Conservation (phyloP, 192 early-diverging fungal genomes). For the Geranomyces michiganensis region DNA sequence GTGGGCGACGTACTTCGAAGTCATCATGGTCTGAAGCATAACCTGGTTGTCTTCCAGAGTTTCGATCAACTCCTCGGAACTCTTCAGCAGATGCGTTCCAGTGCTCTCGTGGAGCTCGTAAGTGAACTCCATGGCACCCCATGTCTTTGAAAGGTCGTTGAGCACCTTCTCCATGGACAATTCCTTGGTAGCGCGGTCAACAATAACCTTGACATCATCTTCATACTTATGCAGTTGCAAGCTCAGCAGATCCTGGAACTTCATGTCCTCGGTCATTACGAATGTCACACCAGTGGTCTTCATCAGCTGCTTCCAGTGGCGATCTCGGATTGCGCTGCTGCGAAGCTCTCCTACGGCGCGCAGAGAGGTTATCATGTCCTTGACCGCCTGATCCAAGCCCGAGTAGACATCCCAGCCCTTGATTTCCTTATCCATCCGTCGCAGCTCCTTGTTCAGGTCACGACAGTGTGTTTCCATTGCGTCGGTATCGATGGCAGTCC, state of each 20-base stretch:
- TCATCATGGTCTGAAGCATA: slow-evolving; percentile 73
- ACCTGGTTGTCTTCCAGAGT: slow-evolving; percentile 72
- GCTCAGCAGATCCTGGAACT: slow-evolving; percentile 65
- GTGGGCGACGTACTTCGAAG: slow-evolving; percentile 65
- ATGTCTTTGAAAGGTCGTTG: slow-evolving; percentile 66
- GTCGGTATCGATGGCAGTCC: slow-evolving; percentile 69
- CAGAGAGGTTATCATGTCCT: slow-evolving; percentile 68
- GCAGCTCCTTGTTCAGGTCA: slow-evolving; percentile 62
- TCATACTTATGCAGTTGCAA: slow-evolving; percentile 68
- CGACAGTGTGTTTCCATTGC: slow-evolving; percentile 62
- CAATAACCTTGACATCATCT: slow-evolving; percentile 69
- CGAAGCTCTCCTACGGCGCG: slow-evolving; percentile 66
- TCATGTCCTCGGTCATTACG: slow-evolving; percentile 67
- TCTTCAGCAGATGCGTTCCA: slow-evolving; percentile 51
- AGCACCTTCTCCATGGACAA: slow-evolving; percentile 70
- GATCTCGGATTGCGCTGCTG: slow-evolving; percentile 66
- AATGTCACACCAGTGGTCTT: slow-evolving; percentile 70
- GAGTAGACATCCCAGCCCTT: slow-evolving; percentile 69
- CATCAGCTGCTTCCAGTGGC: slow-evolving; percentile 74
- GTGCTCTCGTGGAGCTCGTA: slow-evolving; percentile 64
- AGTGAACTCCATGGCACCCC: slow-evolving; percentile 66
- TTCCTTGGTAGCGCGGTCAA: slow-evolving; percentile 68
- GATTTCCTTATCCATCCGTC: slow-evolving; percentile 70
- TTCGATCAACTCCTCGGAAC: slow-evolving; percentile 68
- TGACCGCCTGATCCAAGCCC: slow-evolving; percentile 67